Conservation (phyloP, 106 monocot species). For the Dactylorhiza incarnata region DNA sequence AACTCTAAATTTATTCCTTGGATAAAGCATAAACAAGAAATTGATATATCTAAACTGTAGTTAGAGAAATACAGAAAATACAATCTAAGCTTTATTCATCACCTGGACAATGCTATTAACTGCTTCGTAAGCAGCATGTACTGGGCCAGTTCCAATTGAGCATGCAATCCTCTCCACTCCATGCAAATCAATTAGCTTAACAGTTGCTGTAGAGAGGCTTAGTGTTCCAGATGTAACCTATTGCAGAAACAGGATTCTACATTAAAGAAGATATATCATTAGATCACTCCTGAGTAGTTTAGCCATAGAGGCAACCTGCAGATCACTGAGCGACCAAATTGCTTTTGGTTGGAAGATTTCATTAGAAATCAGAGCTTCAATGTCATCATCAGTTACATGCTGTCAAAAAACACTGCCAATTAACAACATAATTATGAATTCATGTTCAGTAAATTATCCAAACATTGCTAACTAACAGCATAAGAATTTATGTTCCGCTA, state of each 20-base stretch:
- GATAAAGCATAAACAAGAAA: background rate
- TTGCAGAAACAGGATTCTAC: background rate
- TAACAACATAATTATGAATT: background rate
- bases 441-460: background rate
- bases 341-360: slow-evolving; percentile 79
- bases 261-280: background rate
- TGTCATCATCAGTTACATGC: slow-evolving; percentile 82
- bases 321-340: slow-evolving; percentile 79
- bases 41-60: background rate
- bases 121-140: slow-evolving; percentile 91
- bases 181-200: slow-evolving; percentile 59
- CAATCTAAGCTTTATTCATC: background rate
- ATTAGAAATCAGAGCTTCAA: slow-evolving; percentile 74
- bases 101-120: slow-evolving; percentile 86
- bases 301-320: slow-evolving; percentile 44
- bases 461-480: background rate
- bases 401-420: slow-evolving; percentile 20
- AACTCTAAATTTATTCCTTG: background rate
- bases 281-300: background rate
- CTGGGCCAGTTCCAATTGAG: slow-evolving; percentile 76
- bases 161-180: slow-evolving; percentile 67
- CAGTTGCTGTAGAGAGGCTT: slow-evolving; percentile 80
- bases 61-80: too few species aligned
- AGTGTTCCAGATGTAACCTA: slow-evolving; percentile 87
- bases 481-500: background rate